Base-by-base conservation (phyloP, 2,329 filamentous ascomycete species). In the Chaetomiaceae sp. region DNA sequence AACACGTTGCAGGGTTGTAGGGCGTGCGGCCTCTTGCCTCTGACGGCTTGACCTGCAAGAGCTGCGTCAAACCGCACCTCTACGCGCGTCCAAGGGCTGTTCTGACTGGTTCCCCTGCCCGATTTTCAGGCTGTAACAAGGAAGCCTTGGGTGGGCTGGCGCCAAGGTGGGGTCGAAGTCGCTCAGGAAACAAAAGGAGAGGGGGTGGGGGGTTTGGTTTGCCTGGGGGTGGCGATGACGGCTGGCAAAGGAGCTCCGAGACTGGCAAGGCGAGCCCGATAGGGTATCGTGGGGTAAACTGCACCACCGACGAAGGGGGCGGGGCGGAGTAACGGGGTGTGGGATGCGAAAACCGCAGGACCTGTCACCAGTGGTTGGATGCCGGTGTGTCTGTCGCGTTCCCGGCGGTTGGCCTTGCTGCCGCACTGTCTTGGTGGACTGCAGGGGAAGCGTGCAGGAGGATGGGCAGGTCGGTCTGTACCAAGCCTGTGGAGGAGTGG, bases 1-100 rank as follows among this genome's bases (percentile, higher is more conserved):
- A 76, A 79, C 78, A 81, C 77, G 78, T 81, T 76, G 77, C 76
- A 71, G 70, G 65, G 67, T 70, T 64, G 69, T 72, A 76, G 70
- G 73, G 75, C 73, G 74, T 75, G 74, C 71, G 73, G 73, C 67
- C 63, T 66, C 66, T 60, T 63, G 59, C 61, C 60, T 58, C 51
- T 62, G 66, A 71, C 71, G 71, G 72, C 73, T 72, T 70, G 56
- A 74, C 70, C 72, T 78, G 75, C 76, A 76, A 68, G 61, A 60
- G 66, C 66, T 77, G 74, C 73, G 74, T 77, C 71, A 77, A 73
- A 72, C 70, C 67, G 50, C 72, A 69, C 67, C 50, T 53, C 49
- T 58, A 50, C 40, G 49, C 54, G 54, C 47, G 55, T 61, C 56
- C 55, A 57, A 58, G 59, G 58, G 61, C 59, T 61, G 55, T 59